Percentiles rank a stretch among this genome's conserved stretches.
These are phyloP conservation scores for Sicyos edulis DNA, from an alignment of 306 rosid species.

Conservation along the genomic window DNA sequence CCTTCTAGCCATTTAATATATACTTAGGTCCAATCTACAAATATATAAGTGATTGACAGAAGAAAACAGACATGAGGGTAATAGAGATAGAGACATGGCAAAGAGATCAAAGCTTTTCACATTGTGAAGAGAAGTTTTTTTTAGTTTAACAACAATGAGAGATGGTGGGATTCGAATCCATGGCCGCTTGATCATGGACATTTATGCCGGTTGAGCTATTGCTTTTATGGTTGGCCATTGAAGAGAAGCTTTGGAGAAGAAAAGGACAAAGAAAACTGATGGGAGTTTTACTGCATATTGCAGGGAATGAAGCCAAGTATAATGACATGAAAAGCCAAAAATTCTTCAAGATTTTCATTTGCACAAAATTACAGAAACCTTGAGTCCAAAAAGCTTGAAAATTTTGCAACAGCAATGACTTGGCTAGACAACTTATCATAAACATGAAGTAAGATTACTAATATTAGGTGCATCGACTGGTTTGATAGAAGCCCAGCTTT, in stretches of 20 bases:
- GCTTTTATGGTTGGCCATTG: too few species aligned
- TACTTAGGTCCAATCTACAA: background rate
- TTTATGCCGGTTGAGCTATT: too few species aligned
- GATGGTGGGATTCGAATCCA: too few species aligned
- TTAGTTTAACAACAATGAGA: too few species aligned
- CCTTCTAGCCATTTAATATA: background rate
- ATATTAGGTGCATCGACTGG: background rate
- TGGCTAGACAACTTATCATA: background rate
- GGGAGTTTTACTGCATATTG: background rate
- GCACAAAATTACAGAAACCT: background rate
- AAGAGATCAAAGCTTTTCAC: background rate
- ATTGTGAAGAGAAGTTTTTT: background rate
- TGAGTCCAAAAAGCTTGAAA: background rate
- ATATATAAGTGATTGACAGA: background rate
- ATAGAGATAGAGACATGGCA: background rate
- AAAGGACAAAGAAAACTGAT: background rate
- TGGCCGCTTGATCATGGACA: too few species aligned
- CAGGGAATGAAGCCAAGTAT: background rate
- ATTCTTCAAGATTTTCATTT: background rate
- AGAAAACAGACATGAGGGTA: background rate
- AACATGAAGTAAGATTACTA: background rate
- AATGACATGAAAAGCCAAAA: background rate
- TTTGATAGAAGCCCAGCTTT: background rate
- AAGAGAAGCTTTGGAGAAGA: too few species aligned
- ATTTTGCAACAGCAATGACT: background rate